Evolutionary conservation across 345 rosid genomes (phyloP).

Genomic region (Rhodomyrtus tomentosa): DNA sequence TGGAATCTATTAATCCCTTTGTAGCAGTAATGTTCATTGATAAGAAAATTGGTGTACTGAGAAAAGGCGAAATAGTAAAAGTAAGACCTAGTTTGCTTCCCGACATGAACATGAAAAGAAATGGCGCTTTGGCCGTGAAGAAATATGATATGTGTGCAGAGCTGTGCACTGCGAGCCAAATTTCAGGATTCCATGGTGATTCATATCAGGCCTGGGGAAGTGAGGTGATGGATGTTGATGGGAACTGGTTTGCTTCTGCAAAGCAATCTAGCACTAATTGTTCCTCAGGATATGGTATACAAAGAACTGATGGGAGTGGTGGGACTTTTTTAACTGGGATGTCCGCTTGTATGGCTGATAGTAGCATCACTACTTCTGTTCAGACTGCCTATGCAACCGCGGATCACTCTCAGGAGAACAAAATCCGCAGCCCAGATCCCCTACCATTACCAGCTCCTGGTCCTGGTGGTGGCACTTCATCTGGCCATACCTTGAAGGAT

Average conservation of each 20-base stretch:
- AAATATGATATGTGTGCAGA: conserved; percentile 1
- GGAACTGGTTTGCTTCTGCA: conserved; percentile 20
- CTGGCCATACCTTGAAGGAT: conserved; percentile 10
- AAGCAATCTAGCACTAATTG: conserved; percentile 18
- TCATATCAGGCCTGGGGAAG: conserved; percentile 24
- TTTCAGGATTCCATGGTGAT: conserved; percentile 8
- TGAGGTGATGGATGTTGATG: conserved; percentile 27
- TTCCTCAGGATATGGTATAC: conserved; percentile 17
- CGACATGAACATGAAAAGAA: conserved; percentile 10
- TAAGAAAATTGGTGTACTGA: conserved; percentile 62
- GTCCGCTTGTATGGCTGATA: conserved; percentile 5
- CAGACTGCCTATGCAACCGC: conserved; percentile 9
- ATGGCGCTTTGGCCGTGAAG: conserved; percentile 12
- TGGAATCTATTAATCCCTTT: conserved; percentile 78
- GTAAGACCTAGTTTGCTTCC: conserved; percentile 28
- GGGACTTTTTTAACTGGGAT: conserved; percentile 7
- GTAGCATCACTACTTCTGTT: conserved; percentile 1
- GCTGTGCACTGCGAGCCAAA: conserved; percentile 2
- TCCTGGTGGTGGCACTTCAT: conserved; percentile 9
- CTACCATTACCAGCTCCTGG: conserved; percentile 12
- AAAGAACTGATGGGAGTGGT: conserved; percentile 4
- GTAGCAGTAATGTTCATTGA: conserved; percentile 60
- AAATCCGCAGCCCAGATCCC: background rate
- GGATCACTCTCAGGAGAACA: conserved; percentile 6
- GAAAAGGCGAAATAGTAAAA: conserved; percentile 60